Percentiles rank a stretch among this genome's conserved stretches.
Conservation (phyloP, 2,329 filamentous ascomycete species). For the Colletotrichum tabaci region DNA sequence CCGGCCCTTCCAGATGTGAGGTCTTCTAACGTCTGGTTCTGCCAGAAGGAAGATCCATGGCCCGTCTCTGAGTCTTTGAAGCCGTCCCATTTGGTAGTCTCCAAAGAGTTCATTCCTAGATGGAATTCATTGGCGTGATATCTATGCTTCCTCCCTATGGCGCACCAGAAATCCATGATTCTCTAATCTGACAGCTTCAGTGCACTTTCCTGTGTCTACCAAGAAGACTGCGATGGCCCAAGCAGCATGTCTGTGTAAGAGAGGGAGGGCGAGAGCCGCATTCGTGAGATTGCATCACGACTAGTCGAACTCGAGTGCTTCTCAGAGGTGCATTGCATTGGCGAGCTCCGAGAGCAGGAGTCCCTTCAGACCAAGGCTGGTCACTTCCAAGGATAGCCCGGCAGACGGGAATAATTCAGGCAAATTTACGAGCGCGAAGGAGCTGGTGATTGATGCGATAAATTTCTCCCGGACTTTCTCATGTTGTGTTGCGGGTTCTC, state of each 20-base stretch:
- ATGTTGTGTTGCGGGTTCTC: too few relatives aligned
- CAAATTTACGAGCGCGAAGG: too few relatives aligned
- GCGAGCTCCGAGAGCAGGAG: neutral
- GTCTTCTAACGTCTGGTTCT: neutral
- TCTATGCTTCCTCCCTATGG: neutral
- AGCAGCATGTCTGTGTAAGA: neutral
- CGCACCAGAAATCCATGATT: neutral
- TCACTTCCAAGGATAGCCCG: neutral
- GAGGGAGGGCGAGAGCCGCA: neutral
- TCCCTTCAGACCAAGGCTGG: neutral
- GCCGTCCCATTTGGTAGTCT: neutral
- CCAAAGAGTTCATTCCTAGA: neutral
- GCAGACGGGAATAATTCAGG: too few relatives aligned
- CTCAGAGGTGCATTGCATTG: neutral
- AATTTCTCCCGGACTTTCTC: too few relatives aligned
- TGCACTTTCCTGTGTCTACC: neutral
- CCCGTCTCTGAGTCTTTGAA: too few relatives aligned
- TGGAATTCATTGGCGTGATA: neutral
- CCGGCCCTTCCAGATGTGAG: neutral
- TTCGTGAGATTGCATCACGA: neutral
- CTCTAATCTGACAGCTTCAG: neutral
- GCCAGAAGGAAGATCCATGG: neutral
- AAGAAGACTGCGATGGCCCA: neutral
- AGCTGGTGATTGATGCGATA: too few relatives aligned
- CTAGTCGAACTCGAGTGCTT: neutral